These are phyloP conservation scores for Penicillium canariense DNA, from an alignment of 495 filamentous ascomycete species.

Conservation along the genomic window DNA sequence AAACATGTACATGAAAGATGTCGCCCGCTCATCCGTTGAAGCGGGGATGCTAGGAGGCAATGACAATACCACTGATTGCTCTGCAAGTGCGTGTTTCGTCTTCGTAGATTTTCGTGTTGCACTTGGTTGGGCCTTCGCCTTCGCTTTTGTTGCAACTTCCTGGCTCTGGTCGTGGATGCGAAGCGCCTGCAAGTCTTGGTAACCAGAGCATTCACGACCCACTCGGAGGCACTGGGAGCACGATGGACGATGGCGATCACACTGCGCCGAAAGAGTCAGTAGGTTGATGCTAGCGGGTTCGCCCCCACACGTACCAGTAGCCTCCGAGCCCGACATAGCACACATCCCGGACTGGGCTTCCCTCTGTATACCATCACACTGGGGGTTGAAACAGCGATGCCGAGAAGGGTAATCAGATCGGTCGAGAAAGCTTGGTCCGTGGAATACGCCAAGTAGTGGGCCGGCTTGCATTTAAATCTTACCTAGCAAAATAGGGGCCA, in stretches of 20 bases:
- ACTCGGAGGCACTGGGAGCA: constrained; percentile 16
- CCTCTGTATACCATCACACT: constrained; percentile 12
- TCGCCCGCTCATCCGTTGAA: constrained; percentile 9
- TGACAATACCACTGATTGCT: background rate
- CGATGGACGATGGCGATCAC: constrained; percentile 12
- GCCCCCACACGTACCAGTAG: background rate
- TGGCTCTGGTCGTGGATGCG: constrained; percentile 14
- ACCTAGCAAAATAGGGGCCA: background rate
- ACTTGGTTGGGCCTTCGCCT: background rate
- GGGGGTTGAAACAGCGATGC: background rate
- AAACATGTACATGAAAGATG: constrained; percentile 8
- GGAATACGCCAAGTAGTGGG: background rate
- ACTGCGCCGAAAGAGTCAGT: constrained; percentile 2
- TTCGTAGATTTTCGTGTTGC: background rate
- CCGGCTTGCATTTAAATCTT: background rate
- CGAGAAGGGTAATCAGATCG: background rate
- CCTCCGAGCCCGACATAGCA: background rate
- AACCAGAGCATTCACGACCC: constrained; percentile 12
- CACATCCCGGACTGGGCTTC: constrained; percentile 6
- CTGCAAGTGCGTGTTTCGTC: background rate
- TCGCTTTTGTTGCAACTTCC: background rate
- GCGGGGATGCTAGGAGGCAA: background rate
- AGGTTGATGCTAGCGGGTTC: no score
- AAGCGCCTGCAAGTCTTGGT: constrained; percentile 8
- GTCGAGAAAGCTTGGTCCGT: background rate